Percentiles rank a stretch among this genome's conserved stretches.
Conservation (phyloP, 352 stramenopile species). For the Globisporangium echinulatum region DNA sequence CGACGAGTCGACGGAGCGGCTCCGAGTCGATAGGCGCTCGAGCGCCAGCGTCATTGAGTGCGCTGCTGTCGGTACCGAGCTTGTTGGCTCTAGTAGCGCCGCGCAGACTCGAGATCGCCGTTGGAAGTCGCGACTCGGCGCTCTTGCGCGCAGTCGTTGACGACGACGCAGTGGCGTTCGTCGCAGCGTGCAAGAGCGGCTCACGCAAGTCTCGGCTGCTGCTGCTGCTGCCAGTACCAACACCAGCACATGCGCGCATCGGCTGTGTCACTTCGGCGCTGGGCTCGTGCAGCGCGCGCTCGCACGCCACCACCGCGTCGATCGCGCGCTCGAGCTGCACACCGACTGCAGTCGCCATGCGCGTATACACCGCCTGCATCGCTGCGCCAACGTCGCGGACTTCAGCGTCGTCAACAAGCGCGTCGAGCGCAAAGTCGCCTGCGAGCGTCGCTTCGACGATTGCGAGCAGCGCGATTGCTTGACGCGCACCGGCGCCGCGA, state of each 20-base stretch:
- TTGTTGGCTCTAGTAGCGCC: neutral
- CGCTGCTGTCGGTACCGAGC: too few relatives aligned
- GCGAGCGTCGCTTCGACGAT: slow-evolving; percentile 22
- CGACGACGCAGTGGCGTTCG: slow-evolving; percentile 1
- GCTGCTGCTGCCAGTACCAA: neutral
- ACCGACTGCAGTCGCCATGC: slow-evolving; percentile 21
- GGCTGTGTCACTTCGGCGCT: neutral
- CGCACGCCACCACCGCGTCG: slow-evolving; percentile 11
- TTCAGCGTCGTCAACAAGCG: slow-evolving; percentile 31
- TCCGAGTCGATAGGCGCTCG: too few relatives aligned
- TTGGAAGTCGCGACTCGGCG: slow-evolving; percentile 8
- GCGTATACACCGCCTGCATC: slow-evolving; percentile 12
- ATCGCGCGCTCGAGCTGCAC: slow-evolving; percentile 24
- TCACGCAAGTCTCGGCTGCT: neutral
- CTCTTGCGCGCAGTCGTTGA: slow-evolving; percentile 2
- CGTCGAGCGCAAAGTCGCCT: slow-evolving; percentile 24
- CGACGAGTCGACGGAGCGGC: neutral
- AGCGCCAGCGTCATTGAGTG: neutral
- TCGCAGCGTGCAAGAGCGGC: neutral
- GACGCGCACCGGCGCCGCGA: neutral
- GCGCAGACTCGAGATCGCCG: slow-evolving; percentile 5
- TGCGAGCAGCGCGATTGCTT: slow-evolving; percentile 21
- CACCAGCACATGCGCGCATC: neutral
- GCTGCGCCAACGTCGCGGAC: slow-evolving; percentile 9
- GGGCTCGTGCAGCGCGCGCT: slow-evolving; percentile 11